These are phyloP conservation scores for Pholiota microspora DNA, from an alignment of 768 basidiomycete genomes.

Conservation along the genomic window DNA sequence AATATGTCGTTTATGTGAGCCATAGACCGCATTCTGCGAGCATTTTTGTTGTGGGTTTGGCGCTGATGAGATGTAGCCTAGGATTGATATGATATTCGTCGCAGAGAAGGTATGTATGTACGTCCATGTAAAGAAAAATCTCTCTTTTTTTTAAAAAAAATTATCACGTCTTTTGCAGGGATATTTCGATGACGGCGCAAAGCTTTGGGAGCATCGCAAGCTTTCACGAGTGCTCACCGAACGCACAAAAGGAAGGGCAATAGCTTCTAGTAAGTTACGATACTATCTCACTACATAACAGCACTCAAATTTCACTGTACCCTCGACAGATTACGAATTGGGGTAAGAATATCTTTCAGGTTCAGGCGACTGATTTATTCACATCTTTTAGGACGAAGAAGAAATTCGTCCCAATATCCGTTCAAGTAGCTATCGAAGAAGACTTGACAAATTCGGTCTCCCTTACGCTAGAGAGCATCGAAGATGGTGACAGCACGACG, in stretches of 20 bases:
- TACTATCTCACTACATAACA: neutral
- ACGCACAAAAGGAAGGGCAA: slow-evolving; percentile 14
- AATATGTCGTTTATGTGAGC: slow-evolving; percentile 38
- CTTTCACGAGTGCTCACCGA: slow-evolving; percentile 14
- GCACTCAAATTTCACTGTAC: neutral
- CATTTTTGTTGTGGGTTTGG: neutral
- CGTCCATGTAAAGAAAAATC: too few species aligned
- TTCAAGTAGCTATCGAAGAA: neutral
- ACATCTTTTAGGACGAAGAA: neutral
- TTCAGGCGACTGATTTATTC: too few species aligned
- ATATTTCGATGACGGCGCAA: slow-evolving; percentile 10
- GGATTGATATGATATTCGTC: neutral
- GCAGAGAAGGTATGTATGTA: neutral
- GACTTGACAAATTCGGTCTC: neutral
- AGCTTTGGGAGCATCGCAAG: slow-evolving; percentile 12
- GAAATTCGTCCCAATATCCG: neutral
- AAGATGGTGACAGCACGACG: neutral
- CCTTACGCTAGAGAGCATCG: neutral
- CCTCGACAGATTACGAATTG: neutral
- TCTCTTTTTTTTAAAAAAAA: too few species aligned
- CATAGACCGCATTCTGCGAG: too few species aligned
- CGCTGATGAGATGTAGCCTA: neutral
- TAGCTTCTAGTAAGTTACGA: slow-evolving; percentile 17
- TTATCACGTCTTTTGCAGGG: slow-evolving; percentile 5
- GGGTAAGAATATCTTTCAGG: neutral